Base-by-base conservation (phyloP, 1,284 basidiomycete species). In the Chalciporus sp. region DNA sequence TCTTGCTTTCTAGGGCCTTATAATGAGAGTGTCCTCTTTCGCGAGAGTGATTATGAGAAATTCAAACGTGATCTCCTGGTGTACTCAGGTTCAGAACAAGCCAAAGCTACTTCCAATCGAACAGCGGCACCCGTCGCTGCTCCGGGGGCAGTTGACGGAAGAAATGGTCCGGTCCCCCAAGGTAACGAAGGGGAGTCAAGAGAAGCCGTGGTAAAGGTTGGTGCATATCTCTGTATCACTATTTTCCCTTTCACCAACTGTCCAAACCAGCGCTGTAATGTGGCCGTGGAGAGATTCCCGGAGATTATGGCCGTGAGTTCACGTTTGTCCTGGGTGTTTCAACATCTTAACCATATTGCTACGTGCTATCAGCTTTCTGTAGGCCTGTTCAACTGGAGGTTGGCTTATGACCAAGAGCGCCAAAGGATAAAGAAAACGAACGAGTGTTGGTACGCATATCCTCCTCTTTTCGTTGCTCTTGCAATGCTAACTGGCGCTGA, bases 361-460 rank as follows among this genome's bases (percentile, higher is more conserved):
- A 31, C 23, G 31, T 35, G 23, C 43, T 53, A 16, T 28, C 51
- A 80, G 77, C 61, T 75, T 26, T 76, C 72, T 27, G 60, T 57
- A 17, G 40, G 45, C 10, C 47, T 81, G 27, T 41, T 63, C 29
- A 31, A 52, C 6, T 79, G 79, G 79, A 72, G 65, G 50, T 10
- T 37, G 16, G 4, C 14, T 0, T 70, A 71, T 42, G 61, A 69
- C 14, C 12, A 8, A 0, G 33, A 47, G 7, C 58, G 57, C 23
- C 40, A 20, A 12, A 7, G 1, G 0, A 56, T 61, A 42, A 71
- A 66, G 56, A 28, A 6, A 0, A 2, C 1, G 4, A 80, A 81
- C 49, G 54, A 66, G 31, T 2, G 1, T 1, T 63, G 67, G 78
- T 77, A 51, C 57, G 73, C 26, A 33, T 17, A n/a, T 5, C 2